Conservation (phyloP, 139 green algal genomes). For the Monoraphidium neglectum region DNA sequence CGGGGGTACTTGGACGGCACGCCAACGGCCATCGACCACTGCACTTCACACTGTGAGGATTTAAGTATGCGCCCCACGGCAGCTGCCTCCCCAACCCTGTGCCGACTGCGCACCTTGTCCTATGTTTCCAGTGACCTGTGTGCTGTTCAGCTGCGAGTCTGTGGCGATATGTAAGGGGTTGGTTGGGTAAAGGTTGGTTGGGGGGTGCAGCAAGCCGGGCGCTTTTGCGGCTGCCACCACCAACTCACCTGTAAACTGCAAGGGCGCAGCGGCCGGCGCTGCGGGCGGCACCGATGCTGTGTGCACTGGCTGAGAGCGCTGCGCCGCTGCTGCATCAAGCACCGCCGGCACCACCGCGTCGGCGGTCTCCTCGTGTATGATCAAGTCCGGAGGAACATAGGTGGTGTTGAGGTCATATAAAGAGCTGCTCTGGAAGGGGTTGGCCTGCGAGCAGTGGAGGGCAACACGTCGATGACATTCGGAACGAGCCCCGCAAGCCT, state of each 20-base stretch:
- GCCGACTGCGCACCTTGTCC: no score
- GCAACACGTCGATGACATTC: no score
- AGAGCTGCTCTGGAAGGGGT: slow-evolving; percentile 22
- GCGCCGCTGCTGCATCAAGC: not conserved
- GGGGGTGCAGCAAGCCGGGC: not conserved
- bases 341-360: slow-evolving; percentile 33
- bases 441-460: slow-evolving; percentile 9
- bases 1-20: no score
- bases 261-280: not conserved
- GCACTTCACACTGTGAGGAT: no score
- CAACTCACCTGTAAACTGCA: slow-evolving; percentile 29
- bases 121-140: no score
- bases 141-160: no score
- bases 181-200: not conserved
- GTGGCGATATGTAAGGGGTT: not conserved
- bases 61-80: no score
- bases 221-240: not conserved
- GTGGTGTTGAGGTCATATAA: slow-evolving; percentile 38
- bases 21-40: no score
- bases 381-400: slow-evolving; percentile 31
- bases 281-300: not conserved
- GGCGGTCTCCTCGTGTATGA: slow-evolving; percentile 2
- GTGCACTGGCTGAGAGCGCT: not conserved
- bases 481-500: no score
- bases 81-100: no score